phyloP scores from a whole-genome alignment of 177 flowering plant species.

The Telopea speciosissima region DNA sequence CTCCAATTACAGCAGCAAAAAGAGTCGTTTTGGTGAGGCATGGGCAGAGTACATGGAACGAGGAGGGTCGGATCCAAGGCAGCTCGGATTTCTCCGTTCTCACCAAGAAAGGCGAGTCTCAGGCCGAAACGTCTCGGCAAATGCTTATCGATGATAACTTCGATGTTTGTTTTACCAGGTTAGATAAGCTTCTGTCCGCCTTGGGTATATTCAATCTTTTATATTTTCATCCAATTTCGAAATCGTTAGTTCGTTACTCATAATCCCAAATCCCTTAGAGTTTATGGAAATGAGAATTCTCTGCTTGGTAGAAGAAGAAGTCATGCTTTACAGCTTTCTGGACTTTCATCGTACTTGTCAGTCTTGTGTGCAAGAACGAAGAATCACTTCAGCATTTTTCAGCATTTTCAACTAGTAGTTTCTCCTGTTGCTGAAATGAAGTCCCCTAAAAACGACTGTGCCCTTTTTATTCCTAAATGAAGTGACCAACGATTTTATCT shows the following conservation, averaged over 20 bases:
- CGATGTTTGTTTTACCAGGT: slow-evolving; percentile 85
- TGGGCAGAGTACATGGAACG: slow-evolving; percentile 98
- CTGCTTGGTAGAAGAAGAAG: too few species aligned
- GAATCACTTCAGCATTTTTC: neutral
- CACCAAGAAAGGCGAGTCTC: slow-evolving; percentile 77
- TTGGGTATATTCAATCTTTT: neutral
- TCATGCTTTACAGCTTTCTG: neutral
- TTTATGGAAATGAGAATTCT: too few species aligned
- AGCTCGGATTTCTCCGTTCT: slow-evolving; percentile 84
- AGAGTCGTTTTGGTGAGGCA: slow-evolving; percentile 89
- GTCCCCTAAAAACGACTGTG: neutral
- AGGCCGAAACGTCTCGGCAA: slow-evolving; percentile 85
- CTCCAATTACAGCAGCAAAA: slow-evolving; percentile 50
- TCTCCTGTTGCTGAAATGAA: neutral
- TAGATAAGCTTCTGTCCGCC: neutral
- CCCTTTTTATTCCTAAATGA: neutral
- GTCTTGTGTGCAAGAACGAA: neutral
- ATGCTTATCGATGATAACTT: slow-evolving; percentile 75
- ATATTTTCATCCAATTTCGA: neutral
- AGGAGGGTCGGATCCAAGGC: slow-evolving; percentile 90
- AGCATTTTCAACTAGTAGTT: neutral
- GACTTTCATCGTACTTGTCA: neutral
- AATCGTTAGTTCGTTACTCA: neutral
- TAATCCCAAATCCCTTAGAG: too few species aligned
- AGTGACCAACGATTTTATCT: slow-evolving; percentile 4